Base-by-base conservation (phyloP, 345 rosid genomes). In the Eutrema japonicum region DNA sequence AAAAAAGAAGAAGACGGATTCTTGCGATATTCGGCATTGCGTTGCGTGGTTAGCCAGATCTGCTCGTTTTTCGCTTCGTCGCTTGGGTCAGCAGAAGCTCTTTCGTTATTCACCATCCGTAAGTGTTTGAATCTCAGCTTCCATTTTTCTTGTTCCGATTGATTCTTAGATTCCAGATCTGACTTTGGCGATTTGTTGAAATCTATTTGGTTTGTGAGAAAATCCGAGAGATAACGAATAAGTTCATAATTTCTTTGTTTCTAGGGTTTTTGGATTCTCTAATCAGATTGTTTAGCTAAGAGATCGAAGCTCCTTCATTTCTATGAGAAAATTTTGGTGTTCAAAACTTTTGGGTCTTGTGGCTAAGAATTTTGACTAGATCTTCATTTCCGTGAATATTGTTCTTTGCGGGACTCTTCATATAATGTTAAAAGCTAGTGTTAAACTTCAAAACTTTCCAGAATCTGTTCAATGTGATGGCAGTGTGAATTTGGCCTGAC, bases 91-190 rank as follows among this genome's bases (percentile, higher is more conserved):
- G 53, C 68, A 41, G 36, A 50, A 57, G 14, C 40, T 38, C 10
- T 11, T 10, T n/a, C 45, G 3, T 32, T 10, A 5, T 58, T 50
- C 58, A 36, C 32, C 59, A 27, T 71, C 57, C 35, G 68, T 61
- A 71, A 71, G 68, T 61, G 22, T 61, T 50, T 8, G n/a, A 59
- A 59, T 70, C 66, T 70, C 55, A 55, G 53, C 35, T 55, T 54
- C 18, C 37, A 45, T 33, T 45, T 43, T 3, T 45, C 56, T 11
- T 48, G 12, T 7, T 70, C 32, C 74, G 58, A 47, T 70, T 48
- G 49, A 59, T 45, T 54, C 29, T 46, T 13, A 16, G 7, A 13
- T 56, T 36, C n/a, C 14, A 72, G 76, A 72, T 72, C 70, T 60
- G 37, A 13, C 2, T 27, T 45, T 9, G 2, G 4, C 38, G 56